Base-by-base conservation (phyloP, 257 asterid species). In the Fraxinus americana region DNA sequence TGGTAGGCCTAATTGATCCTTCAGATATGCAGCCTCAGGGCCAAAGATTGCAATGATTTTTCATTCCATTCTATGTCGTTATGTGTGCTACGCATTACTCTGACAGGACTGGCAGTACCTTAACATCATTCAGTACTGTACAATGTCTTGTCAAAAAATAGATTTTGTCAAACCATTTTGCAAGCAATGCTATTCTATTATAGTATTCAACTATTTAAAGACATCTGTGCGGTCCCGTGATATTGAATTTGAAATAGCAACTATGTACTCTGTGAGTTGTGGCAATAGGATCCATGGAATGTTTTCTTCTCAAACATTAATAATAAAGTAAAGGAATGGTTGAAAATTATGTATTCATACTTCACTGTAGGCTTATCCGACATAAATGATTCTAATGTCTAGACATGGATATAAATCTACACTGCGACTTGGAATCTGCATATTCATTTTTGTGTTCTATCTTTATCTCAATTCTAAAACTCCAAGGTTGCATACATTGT, bases 1-100 rank as follows among this genome's bases (percentile, higher is more conserved):
- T 95, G 67, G 99, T 93, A 88, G 97, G 98, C 73, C 92, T 95
- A 25, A 74, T 91, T 72, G 91, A 91, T 83, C 97, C 96, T 79
- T 78, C 90, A 19, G 93, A 89, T 29, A 71, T 88, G 81, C 90
- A 78, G 32, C 76, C 87, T 71, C 83, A 79, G 50, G 81, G 85
- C 79, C 89, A 52, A 25, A 57, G 86, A 61, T 82, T 81, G 72
- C 76, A 76, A 41, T 87, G 71, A 75, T 38, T 4, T 9, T 2
- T 61, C 34, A 54, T 54, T 54, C 8, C 27, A 52, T 17, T 54
- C 11, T 54, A 54, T n/a, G 2, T 54, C 1, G 12, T 27, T 3
- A 17, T 54, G 65, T 7, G 27, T 54, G 27, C 12, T 17, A 17
- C 25, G 23, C 65, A 52, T 2, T 52, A 4, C 61, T 19, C 9